Conservation (phyloP, 2,329 filamentous ascomycete genomes). For the Fusarium bulbicola region DNA sequence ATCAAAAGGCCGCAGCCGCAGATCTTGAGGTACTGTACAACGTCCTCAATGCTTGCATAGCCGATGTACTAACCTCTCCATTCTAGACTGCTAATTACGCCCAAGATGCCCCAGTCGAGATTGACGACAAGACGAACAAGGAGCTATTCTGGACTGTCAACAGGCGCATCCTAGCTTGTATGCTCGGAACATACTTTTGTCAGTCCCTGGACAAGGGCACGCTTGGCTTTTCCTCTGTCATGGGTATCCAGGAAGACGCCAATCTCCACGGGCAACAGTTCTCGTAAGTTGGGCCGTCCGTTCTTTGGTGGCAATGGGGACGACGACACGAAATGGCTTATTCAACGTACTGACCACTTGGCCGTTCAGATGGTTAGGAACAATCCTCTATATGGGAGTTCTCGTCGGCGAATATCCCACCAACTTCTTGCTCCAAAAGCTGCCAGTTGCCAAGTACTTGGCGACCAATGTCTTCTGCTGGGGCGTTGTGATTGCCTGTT, state of each 20-base stretch:
- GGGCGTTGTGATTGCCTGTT: slow-evolving; percentile 50
- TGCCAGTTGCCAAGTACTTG: slow-evolving; percentile 57
- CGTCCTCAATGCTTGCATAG: accelerated
- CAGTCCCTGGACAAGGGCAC: background rate
- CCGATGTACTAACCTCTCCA: background rate
- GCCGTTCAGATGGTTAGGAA: slow-evolving; percentile 59
- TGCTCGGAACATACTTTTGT: background rate
- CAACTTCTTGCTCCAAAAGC: slow-evolving; percentile 55
- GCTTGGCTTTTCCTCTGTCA: background rate
- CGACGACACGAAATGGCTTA: too few relatives aligned
- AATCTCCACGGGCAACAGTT: background rate
- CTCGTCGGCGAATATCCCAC: slow-evolving; percentile 58
- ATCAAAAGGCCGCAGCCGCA: background rate
- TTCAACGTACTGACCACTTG: background rate
- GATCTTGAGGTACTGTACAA: background rate
- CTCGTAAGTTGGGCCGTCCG: background rate
- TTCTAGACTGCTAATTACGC: background rate
- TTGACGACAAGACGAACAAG: background rate
- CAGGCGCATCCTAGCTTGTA: background rate
- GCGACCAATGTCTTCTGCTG: slow-evolving; percentile 54
- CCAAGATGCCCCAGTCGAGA: background rate
- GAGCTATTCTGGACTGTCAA: background rate
- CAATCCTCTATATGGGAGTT: slow-evolving; percentile 50
- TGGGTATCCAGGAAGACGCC: background rate
- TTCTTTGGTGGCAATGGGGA: too few relatives aligned